Percentiles rank a stretch among this genome's conserved stretches.
These are phyloP conservation scores for Sonneratia alba DNA, from an alignment of 345 rosid genomes.

Conservation along the genomic window DNA sequence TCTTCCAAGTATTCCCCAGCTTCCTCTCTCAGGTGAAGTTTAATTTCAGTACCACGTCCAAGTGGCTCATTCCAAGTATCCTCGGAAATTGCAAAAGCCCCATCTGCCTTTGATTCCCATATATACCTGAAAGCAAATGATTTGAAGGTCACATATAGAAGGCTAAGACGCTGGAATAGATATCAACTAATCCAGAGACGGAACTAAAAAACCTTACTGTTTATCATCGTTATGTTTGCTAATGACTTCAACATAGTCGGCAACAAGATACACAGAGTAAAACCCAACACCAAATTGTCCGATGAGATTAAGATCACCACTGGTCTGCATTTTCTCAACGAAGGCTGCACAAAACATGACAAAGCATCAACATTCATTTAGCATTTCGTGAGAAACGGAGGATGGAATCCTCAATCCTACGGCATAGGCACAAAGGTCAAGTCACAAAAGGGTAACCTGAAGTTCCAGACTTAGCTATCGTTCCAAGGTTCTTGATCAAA, in stretches of 20 bases:
- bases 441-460: slow-evolving; percentile 46
- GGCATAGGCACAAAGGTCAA: background rate
- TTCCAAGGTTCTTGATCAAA: slow-evolving; percentile 91
- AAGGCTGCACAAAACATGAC: slow-evolving; percentile 43
- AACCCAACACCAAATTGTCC: slow-evolving; percentile 99
- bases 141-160: background rate
- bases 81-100: slow-evolving; percentile 95
- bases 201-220: slow-evolving; percentile 42
- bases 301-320: slow-evolving; percentile 92
- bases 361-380: background rate
- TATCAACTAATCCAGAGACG: slow-evolving; percentile 1
- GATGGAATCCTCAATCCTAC: background rate
- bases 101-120: slow-evolving; percentile 99
- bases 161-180: background rate
- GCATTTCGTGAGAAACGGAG: background rate
- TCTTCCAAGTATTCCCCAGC: slow-evolving; percentile 95
- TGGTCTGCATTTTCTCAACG: slow-evolving; percentile 95
- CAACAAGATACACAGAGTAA: slow-evolving; percentile 92
- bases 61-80: slow-evolving; percentile 96
- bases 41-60: slow-evolving; percentile 97
- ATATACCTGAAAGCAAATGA: slow-evolving; percentile 45
- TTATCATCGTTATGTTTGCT: slow-evolving; percentile 93
- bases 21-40: slow-evolving; percentile 89
- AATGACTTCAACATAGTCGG: slow-evolving; percentile 94
- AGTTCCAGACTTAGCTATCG: slow-evolving; percentile 98